Base-by-base conservation (phyloP, 2,329 filamentous ascomycete species). In the Pseudogymnoascus sp. region DNA sequence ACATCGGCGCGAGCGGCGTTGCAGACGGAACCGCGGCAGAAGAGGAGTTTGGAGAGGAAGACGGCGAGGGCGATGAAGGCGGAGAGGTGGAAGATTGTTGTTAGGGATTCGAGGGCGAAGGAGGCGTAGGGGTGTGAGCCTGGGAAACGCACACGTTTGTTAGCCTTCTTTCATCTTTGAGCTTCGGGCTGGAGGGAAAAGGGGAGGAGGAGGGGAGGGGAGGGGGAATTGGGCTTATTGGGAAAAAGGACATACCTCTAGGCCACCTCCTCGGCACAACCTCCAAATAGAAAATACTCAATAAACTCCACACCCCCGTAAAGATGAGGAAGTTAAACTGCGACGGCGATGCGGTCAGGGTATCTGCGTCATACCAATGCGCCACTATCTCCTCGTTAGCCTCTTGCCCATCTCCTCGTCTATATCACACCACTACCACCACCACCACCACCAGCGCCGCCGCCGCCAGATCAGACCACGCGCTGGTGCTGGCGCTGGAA, bases 321-420 rank as follows among this genome's bases (percentile, higher is more conserved):
- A 83, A 82, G 69, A 86, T 74, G 66, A 86, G 73, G 72, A 85
- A 86, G 75, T 80, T 82, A 73, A 87, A 74, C 66, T 84, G 79
- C 3, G 78, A 75, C 0, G 85, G 84, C n/a, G 83, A 79, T 16
- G 78, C 68, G 3, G 78, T 79, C 67, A 79, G 76, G 69, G 82
- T 87, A 69, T 83, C 76, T 65, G 74, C 76, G 71, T 81, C 78
- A 72, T 85, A 86, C 81, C 83, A 86, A 73, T 86, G 78, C 67
- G 81, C 77, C 63, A 87, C 85, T 87, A 12, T 16, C 7, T 11
- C 16, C 16, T n/a, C 16, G 26, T 34, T 21, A 39, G 40, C 18
- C 18, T 21, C 8, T 26, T 5, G 23, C 5, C 7, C 2, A 8
- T 51, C 40, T 36, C 21, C 8, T 62, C 8, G 1, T 29, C 29